These are phyloP conservation scores for Annulohypoxylon maeteangense DNA, from an alignment of 495 filamentous ascomycete species.

Conservation along the genomic window DNA sequence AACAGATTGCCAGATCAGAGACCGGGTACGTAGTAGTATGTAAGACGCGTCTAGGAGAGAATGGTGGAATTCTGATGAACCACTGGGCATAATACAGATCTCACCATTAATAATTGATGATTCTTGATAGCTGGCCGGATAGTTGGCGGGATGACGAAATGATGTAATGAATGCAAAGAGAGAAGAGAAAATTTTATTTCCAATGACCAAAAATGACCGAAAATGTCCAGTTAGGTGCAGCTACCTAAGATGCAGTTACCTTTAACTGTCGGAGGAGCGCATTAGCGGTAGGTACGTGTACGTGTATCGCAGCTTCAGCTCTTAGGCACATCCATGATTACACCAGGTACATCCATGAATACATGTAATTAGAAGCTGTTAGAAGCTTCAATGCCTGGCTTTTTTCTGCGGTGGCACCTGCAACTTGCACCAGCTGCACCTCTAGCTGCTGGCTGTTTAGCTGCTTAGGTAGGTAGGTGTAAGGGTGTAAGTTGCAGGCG, in stretches of 20 bases:
- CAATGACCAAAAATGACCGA: background rate
- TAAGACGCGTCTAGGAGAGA: constrained; percentile 33
- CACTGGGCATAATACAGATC: background rate
- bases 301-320: background rate
- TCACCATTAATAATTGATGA: constrained; percentile 11
- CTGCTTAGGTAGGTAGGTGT: no score
- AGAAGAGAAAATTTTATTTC: background rate
- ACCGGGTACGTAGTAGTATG: constrained; percentile 11
- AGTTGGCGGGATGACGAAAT: background rate
- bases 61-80: background rate
- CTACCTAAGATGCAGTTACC: background rate
- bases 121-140: background rate
- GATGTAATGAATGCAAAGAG: constrained; percentile 28
- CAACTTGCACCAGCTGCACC: no score
- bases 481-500: constrained; percentile 16
- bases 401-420: constrained; percentile 21
- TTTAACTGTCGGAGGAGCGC: constrained; percentile 19
- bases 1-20: constrained; percentile 42
- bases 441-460: no score
- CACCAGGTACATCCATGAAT: background rate
- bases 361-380: constrained; percentile 3
- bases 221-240: background rate
- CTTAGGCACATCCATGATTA: background rate
- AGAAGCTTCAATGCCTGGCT: constrained; percentile 14
- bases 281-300: constrained; percentile 5